Conservation (phyloP, 1,284 basidiomycete species). For the Salmacisia buchloeana region DNA sequence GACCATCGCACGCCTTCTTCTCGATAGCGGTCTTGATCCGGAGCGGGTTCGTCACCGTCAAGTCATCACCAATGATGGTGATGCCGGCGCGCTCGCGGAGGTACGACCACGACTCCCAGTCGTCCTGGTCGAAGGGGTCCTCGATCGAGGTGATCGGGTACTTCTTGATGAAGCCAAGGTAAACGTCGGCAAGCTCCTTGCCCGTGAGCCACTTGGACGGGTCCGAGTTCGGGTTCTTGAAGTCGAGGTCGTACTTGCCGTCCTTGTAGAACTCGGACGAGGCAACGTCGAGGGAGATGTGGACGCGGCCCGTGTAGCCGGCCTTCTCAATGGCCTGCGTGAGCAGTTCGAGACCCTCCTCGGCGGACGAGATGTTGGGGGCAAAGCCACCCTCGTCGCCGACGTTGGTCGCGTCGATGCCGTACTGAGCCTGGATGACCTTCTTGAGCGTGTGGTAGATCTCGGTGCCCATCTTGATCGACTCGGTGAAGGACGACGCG, state of each 20-base stretch:
- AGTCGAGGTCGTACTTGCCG: constrained; percentile 98
- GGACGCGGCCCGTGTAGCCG: constrained; percentile 96
- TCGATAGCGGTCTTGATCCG: constrained; percentile 99
- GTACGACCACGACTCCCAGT: constrained; percentile 96
- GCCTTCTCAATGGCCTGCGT: constrained; percentile 94
- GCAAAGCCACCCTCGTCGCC: constrained; percentile 99
- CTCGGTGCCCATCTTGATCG: constrained; percentile 97
- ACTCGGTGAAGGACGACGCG: constrained; percentile 95
- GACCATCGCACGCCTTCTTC: constrained; percentile 99
- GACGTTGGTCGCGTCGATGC: constrained; percentile 98
- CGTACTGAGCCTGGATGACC: constrained; percentile 98
- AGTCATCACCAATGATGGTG: constrained; percentile 91
- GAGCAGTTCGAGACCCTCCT: constrained; percentile 94
- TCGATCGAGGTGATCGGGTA: constrained; percentile 73
- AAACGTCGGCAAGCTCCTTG: constrained; percentile 85
- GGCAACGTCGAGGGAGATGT: constrained; percentile 97
- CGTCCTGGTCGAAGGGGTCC: constrained; percentile 99
- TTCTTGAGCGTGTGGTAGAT: constrained; percentile 98
- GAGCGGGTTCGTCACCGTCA: constrained; percentile 96
- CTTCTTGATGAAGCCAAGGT: constrained; percentile 59
- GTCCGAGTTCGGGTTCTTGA: constrained; percentile 99
- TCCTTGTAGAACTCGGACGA: constrained; percentile 99
- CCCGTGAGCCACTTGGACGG: constrained; percentile 89
- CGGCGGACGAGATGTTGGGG: constrained; percentile 92
- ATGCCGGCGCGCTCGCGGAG: constrained; percentile 60